Evolutionary conservation across 2,329 filamentous ascomycete species (phyloP), one percentile per base, ranked within the genome.

Genomic region (Exophiala sp.): DNA sequence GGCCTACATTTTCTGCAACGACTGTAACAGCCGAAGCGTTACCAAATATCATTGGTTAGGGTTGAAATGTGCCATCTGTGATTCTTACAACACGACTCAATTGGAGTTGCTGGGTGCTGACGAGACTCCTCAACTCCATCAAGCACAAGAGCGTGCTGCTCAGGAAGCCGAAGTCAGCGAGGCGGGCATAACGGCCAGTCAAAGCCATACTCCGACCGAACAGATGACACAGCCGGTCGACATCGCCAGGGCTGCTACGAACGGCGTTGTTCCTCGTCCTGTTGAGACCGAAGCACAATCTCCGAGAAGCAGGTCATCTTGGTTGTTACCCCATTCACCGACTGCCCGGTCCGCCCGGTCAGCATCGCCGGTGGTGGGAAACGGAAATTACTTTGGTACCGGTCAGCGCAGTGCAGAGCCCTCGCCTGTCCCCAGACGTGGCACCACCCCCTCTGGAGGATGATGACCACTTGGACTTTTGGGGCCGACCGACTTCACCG

Each of bases 21-120:
- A 98, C 69, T 98, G 93, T 69, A 87, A 83, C 39, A 86, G 86
- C 10, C 90, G 89, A 65, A 90, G 85, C 54, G 85, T 86, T 18
- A 88, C 93, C 18, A 78, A 80, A 23, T 98, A 94, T 65, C 93
- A 98, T 68, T 98, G 93, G 88, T 74, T 97, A 3, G 93, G 93
- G 0, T 74, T 95, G 39, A 95, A 95, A 68, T 98, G 93, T 65
- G 82, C 73, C 41, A 68, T 76, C 60, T 73, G 71, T 53, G 70
- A 73, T 56, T 71, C 69, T 8, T 73, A 73, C 50, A 73, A 73
- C 53, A 73, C 71, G 8, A 66, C 66, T 9, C 69, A 73, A 56
- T 62, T 71, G 44, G 64, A 66, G 40, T 56, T 72, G 21, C 50
- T 71, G 18, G 66, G 68, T 2, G 65, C 64, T 8, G 63, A 65